Conservation (phyloP, 495 filamentous ascomycete species). For the Bacidia rubella region DNA sequence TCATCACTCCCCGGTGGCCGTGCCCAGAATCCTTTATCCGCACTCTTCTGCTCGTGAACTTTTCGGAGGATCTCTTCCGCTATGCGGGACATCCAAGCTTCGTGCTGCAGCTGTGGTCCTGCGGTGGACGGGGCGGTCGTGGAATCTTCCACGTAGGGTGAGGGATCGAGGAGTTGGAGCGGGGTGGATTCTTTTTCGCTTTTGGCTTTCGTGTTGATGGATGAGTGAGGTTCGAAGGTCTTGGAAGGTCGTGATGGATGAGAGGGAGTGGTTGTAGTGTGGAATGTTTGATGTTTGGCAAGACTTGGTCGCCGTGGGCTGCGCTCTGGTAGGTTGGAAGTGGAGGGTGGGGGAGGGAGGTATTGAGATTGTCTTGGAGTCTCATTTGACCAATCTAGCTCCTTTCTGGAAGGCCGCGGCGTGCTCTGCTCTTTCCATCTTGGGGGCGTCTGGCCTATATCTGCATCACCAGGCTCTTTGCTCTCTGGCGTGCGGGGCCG, state of each 20-base stretch:
- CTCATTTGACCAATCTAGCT: neutral
- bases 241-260: neutral
- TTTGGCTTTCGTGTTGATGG: neutral
- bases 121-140: conserved; percentile 6
- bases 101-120: conserved; percentile 36
- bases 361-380: conserved; percentile 10
- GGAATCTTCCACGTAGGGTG: conserved; percentile 5
- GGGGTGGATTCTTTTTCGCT: neutral
- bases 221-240: neutral
- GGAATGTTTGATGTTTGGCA: neutral
- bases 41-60: conserved; percentile 50
- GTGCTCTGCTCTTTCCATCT: conserved; percentile 22
- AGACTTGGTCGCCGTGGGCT: neutral
- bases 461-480: conserved; percentile 37
- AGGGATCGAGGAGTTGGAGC: conserved; percentile 3
- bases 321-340: conserved; percentile 7
- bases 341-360: conserved; percentile 17
- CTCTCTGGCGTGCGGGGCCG: conserved; percentile 35
- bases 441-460: conserved; percentile 26
- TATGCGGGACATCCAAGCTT: conserved; percentile 80
- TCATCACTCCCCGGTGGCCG: conserved; percentile 16
- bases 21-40: conserved; percentile 17
- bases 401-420: neutral
- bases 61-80: conserved; percentile 78
- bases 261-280: neutral